Evolutionary conservation across 202 grass and related monocot genomes (phyloP), one percentile per base, ranked within the genome.

Genomic region (Cymbopogon flexuosus): DNA sequence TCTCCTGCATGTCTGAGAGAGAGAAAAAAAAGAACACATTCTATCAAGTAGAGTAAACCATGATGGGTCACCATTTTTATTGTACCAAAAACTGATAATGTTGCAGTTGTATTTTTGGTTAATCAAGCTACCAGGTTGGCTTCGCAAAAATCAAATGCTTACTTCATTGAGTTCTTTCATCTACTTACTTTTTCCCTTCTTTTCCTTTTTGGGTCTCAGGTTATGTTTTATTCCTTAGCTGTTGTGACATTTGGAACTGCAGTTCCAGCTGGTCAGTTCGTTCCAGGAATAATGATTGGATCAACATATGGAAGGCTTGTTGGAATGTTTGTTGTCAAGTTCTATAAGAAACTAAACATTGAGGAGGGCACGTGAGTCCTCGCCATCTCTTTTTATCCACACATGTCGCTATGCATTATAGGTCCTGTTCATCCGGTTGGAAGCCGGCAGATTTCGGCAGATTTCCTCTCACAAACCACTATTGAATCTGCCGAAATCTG

Each of bases 211-310:
- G 29, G 72, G 27, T 52, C 58, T 83, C 90, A 99, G 96, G 92
- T 99, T 74, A 91, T 99, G 96, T 99, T 99, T 91, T 99, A 99
- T 78, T 89, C 87, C 33, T 92, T 99, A 67, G 92, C 92, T 78
- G 85, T 99, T 42, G 84, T 99, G 80, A 99, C 96, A 80, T 99
- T 99, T 88, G 96, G 96, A 79, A 93, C 90, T 85, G 90, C 96
- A 85, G 96, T 99, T 86, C 96, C 96, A 73, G 96, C 96, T 88
- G 96, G 96, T 63, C 96, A 99, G 57, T 99, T 99, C 45, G 86
- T 99, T 78, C 96, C 96, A 83, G 96, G 96, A 87, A 99, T 99
- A 90, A 99, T 99, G 96, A 99, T 99, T 57, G 96, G 96, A 78
- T 99, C 96, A 78, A 99, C 96, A 1, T 99, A 99, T 87, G 96